phyloP scores from a whole-genome alignment of 73 alveolate genomes.

The Tetrahymena thermophila region DNA sequence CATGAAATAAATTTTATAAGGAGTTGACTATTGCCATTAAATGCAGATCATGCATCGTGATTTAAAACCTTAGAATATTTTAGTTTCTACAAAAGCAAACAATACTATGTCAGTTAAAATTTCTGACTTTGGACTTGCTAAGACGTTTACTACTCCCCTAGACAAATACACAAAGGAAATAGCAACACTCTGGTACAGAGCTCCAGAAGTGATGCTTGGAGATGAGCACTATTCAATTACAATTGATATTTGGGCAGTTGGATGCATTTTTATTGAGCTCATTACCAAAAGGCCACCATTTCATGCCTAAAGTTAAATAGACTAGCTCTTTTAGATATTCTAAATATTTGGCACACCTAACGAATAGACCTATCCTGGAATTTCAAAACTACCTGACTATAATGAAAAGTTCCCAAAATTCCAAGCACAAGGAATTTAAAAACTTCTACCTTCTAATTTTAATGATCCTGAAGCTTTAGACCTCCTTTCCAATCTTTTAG shows the following conservation, averaged over 20 bases:
- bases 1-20: conserved; percentile 64
- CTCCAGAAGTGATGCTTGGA: conserved; percentile 80
- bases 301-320: conserved; percentile 80
- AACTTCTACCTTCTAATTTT: conserved; percentile 3
- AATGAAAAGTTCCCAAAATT: conserved; percentile 67
- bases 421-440: conserved; percentile 27
- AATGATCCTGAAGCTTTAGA: conserved; percentile 28
- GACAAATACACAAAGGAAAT: conserved; percentile 79
- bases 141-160: conserved; percentile 56
- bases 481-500: conserved; percentile 9
- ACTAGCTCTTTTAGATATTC: conserved; percentile 70
- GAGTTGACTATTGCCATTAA: conserved; percentile 59
- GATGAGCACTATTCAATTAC: conserved; percentile 64
- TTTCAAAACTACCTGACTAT: conserved; percentile 57
- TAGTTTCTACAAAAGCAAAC: conserved; percentile 38
- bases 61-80: conserved; percentile 61
- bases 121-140: conserved; percentile 80
- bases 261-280: conserved; percentile 80
- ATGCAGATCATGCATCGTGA: conserved; percentile 67
- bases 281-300: conserved; percentile 74
- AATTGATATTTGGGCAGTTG: conserved; percentile 89
- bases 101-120: conserved; percentile 31
- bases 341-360: conserved; percentile 85
- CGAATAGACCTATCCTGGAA: conserved; percentile 82
- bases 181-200: conserved; percentile 78